Base-by-base conservation (phyloP, 2,329 filamentous ascomycete species). In the Magnaporthiopsis incrustans region DNA sequence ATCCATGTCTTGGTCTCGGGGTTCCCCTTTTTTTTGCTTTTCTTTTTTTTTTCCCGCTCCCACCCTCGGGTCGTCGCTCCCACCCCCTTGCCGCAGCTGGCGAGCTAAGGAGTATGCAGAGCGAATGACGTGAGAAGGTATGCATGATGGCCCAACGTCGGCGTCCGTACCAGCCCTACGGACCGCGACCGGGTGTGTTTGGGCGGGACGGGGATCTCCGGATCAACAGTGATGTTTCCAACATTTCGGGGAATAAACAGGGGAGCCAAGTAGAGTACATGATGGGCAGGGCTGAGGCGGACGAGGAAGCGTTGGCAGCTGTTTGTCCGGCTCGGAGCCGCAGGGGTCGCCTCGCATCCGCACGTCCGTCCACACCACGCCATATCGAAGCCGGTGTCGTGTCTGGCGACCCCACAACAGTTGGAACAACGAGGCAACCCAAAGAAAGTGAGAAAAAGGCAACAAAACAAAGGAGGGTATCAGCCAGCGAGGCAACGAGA, bases 101-200 rank as follows among this genome's bases (percentile, higher is more conserved):
- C 56, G n/a, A 14, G n/a, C n/a, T 25, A 57, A 27, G 27, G 35
- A 25, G 8, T n/a, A 59, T 53, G 60, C 64, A 33, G 30, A 64
- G 56, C 61, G 63, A 66, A 68, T 67, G 70, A 70, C 67, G 69
- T 66, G 67, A 69, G 69, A 59, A 59, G 64, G 70, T 70, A 72
- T 75, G 76, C 73, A 74, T 74, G 68, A 66, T 66, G 72, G 70
- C 75, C 74, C 72, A 73, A 76, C 70, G 63, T 65, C 57, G 68
- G 63, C 26, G 18, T 68, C 69, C 67, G 64, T 68, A 69, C 68
- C 70, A 73, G 71, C 71, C 72, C 69, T 73, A 71, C 65, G 35
- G 38, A 61, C 61, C 63, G 6, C 25, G 59, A 61, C 57, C 62
- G 64, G 65, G 64, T 60, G 60, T 57, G 63, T 44, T 61, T n/a